A percentile compares a stretch with the other conserved stretches of the same genome.
phyloP scores from a whole-genome alignment of 2,329 filamentous ascomycete species.

The Sphaceloma murrayae region DNA sequence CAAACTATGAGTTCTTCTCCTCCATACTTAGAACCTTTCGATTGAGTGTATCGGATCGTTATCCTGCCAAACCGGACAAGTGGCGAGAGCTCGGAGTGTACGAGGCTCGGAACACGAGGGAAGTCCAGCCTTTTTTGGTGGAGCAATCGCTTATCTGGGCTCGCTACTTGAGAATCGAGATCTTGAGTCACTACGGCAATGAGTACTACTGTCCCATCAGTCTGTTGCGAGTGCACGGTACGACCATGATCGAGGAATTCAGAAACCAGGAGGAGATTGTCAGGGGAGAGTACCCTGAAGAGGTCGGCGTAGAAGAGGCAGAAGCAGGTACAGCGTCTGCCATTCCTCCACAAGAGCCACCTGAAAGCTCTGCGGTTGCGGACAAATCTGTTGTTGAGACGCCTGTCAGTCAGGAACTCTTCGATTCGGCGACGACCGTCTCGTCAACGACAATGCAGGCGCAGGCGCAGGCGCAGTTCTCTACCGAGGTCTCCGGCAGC shows the following conservation, averaged over 20 bases:
- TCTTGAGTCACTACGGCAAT: conserved; percentile 86
- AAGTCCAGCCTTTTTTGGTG: conserved; percentile 90
- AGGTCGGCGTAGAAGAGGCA: conserved; percentile 44
- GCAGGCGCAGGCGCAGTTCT: too few species aligned
- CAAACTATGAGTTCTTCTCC: conserved; percentile 98
- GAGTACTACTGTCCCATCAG: conserved; percentile 96
- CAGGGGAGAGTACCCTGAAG: conserved; percentile 50
- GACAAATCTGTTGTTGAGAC: conserved; percentile 17
- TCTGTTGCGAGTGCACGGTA: conserved; percentile 82
- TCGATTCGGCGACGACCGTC: neutral
- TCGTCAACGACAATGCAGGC: too few species aligned
- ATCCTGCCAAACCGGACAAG: conserved; percentile 82
- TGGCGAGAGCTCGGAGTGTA: conserved; percentile 86
- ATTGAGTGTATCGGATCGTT: conserved; percentile 86
- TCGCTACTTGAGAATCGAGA: conserved; percentile 83
- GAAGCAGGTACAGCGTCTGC: conserved; percentile 14
- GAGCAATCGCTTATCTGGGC: conserved; percentile 94
- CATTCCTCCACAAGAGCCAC: conserved; percentile 14
- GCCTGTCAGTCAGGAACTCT: conserved; percentile 22
- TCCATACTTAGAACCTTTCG: conserved; percentile 89
- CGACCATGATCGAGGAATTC: conserved; percentile 87
- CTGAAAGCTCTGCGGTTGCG: conserved; percentile 15
- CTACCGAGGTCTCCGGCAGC: too few species aligned
- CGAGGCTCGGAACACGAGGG: conserved; percentile 82
- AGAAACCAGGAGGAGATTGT: conserved; percentile 70